Conservation (phyloP, 2,329 filamentous ascomycete species). For the Phialophora tarda region DNA sequence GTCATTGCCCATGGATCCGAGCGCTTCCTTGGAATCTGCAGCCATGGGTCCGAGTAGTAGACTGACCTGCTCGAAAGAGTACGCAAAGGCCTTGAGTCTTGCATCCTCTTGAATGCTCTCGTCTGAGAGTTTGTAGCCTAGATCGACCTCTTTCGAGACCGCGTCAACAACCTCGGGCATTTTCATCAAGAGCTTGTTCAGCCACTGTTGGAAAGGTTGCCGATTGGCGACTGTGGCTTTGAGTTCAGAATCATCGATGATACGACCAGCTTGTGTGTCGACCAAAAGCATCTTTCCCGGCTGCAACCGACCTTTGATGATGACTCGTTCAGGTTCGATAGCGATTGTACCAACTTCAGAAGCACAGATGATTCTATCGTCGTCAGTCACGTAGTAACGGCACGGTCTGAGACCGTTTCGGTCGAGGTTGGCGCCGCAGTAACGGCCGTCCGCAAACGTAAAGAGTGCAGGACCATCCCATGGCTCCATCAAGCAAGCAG, state of each 20-base stretch:
- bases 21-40: conserved; percentile 93
- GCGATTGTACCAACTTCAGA: conserved; percentile 94
- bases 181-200: conserved; percentile 82
- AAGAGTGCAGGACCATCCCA: conserved; percentile 98
- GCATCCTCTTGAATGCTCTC: conserved; percentile 81
- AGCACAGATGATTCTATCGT: conserved; percentile 95
- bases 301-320: conserved; percentile 92
- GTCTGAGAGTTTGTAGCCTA: conserved; percentile 71
- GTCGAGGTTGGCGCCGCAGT: conserved; percentile 95
- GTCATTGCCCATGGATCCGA: conserved; percentile 98
- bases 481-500: conserved; percentile 97
- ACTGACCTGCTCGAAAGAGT: conserved; percentile 94
- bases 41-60: conserved; percentile 93
- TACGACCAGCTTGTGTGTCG: conserved; percentile 85
- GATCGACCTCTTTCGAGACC: conserved; percentile 62
- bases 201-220: conserved; percentile 85
- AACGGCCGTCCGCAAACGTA: conserved; percentile 94
- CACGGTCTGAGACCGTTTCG: conserved; percentile 94
- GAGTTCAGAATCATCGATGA: conserved; percentile 91
- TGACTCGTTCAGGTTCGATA: conserved; percentile 85
- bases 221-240: conserved; percentile 87
- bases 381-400: conserved; percentile 95
- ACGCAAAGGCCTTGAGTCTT: conserved; percentile 83
- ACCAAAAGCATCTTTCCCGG: conserved; percentile 96
- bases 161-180: conserved; percentile 75